phyloP scores from a whole-genome alignment of 2,329 filamentous ascomycete genomes.

The Stachybotrys echinatus region DNA sequence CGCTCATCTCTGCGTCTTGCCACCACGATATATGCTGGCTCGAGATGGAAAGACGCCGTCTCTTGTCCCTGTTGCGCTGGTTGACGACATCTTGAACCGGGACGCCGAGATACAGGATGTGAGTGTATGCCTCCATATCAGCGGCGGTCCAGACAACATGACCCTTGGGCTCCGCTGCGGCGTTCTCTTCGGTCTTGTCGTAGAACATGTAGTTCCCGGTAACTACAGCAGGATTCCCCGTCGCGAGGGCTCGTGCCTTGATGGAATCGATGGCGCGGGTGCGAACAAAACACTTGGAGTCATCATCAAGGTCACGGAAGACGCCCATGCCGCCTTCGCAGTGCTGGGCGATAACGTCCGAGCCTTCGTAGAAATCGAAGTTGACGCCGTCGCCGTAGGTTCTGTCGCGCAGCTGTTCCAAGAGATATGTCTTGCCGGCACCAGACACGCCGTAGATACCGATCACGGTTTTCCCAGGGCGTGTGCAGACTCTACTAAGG shows the following conservation, averaged over 20 bases:
- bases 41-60: no score
- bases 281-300: neutral
- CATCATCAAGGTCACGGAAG: neutral
- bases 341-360: neutral
- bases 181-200: no score
- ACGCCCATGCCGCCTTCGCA: neutral
- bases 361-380: conserved; percentile 34
- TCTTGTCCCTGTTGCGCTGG: no score
- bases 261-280: neutral
- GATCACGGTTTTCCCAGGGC: no score
- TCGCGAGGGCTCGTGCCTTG: neutral
- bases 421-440: conserved; percentile 44
- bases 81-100: no score
- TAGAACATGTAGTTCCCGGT: neutral
- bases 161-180: no score
- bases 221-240: neutral
- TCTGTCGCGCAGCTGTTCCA: conserved; percentile 33
- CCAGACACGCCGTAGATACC: conserved; percentile 51
- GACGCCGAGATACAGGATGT: no score
- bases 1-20: no score
- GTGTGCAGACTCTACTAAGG: no score
- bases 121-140: no score
- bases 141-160: no score
- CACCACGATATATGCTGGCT: no score
- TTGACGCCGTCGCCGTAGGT: conserved; percentile 21